Evolutionary conservation across 1,284 basidiomycete genomes (phyloP), one percentile per base, ranked within the genome.

Genomic region (Hemileia vastatrix): DNA sequence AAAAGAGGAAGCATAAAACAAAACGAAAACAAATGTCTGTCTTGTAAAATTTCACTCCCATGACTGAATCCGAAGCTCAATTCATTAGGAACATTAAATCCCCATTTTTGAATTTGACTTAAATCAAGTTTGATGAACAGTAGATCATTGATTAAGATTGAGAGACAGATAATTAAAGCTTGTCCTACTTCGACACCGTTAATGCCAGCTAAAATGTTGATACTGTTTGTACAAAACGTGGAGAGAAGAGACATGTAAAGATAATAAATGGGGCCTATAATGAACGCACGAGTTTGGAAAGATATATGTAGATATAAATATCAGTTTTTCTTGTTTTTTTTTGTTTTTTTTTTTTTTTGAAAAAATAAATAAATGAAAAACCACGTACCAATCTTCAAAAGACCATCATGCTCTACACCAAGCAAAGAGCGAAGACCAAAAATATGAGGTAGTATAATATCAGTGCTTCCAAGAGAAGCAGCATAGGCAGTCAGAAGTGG

Each of bases 181-280:
- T 99, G 95, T 57, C 86, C 84, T 64, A 87, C 88, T 79, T 99
- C 95, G 1, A 95, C 86, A 9, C 94, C 95, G 74, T 98, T 98
- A 71, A 97, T 89, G 4, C 95, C 95, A 2, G 94, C 95, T 6
- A 99, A 84, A 70, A 99, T 98, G 77, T 99, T 99, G 82, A 98
- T 96, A 76, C 88, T 88, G 78, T 99, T 98, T 11, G 93, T 97
- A 64, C 90, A 86, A 76, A 98, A 99, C 0, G 91, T 98, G 13
- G 93, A 96, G 6, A 99, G 81, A 36, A 97, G 79, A 4, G 90
- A 84, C 86, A 99, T 96, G 79, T 97, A 99, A 52, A 94, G 67
- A 76, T 98, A 98, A 78, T 98, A 98, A 13, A 97, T 77, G 0
- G 90, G 90, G 1, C 92, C 93, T 90, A 19, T 13, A 27, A n/a